Base-by-base conservation (phyloP, 2,329 filamentous ascomycete genomes). In the Claviceps spartinae region DNA sequence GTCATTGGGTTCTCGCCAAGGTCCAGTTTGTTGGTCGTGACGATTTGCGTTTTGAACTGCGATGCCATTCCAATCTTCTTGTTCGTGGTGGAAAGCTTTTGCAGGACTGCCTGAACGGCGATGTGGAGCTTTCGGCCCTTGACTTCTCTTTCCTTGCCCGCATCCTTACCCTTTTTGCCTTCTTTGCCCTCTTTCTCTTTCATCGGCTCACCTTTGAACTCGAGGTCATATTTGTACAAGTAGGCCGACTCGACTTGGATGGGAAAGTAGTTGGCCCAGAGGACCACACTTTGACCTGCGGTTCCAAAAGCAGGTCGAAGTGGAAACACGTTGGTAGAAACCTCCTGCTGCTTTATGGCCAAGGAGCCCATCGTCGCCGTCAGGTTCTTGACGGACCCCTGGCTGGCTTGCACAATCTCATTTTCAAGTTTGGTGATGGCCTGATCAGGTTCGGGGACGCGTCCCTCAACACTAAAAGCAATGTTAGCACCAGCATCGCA, bases 231-330 rank as follows among this genome's bases (percentile, higher is more conserved):
- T 52, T 69, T 73, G 59, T 68, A 72, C 4, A 78, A 53, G 0
- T 57, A 54, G 1, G 65, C 58, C 0, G 63, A 58, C 42, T 68
- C 67, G 7, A 74, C 56, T 6, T 66, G 59, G 47, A 81, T 53
- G 1, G 63, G 63, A 57, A 77, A 79, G 57, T 76, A 80, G 60
- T 81, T 81, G 4, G 76, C 66, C 74, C 75, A 79, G 0, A 81
- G 64, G 1, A 65, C 58, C 2, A 77, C 69, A 0, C 60, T 45
- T 1, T 47, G 61, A 4, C 77, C 78, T 5, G 56, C 57, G 3
- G 60, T 67, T 20, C 76, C 76, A 55, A 72, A 80, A 1, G 69
- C 70, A 20, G 78, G 78, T 2, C 77, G 70, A 7, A 60, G 52
- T 2, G 77, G 74, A 47, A 79, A 67, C 18, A 60, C 54, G 30